Percentiles rank a stretch among this genome's conserved stretches.
phyloP scores from a whole-genome alignment of 257 asterid genomes.

The Scutellaria galericulata region DNA sequence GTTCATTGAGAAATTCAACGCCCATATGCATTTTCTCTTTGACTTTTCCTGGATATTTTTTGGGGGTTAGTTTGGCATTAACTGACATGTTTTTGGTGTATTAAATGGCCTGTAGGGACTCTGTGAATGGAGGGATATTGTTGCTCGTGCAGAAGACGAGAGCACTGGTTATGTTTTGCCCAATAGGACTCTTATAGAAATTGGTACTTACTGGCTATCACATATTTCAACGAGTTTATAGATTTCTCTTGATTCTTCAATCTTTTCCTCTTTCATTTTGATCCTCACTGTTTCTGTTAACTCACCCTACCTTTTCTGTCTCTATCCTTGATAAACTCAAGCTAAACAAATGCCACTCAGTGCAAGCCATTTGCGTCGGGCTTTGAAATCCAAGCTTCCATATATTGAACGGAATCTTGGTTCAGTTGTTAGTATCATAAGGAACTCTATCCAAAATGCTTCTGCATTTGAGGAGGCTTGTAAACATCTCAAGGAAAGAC shows the following conservation, averaged over 20 bases:
- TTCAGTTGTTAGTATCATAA: slow-evolving; percentile 75
- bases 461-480: slow-evolving; percentile 75
- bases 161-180: slow-evolving; percentile 97
- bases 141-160: slow-evolving; percentile 99
- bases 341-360: slow-evolving; percentile 95
- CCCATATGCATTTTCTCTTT: not conserved
- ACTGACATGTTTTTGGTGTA: slow-evolving; percentile 3
- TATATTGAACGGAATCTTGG: slow-evolving; percentile 80
- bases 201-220: slow-evolving; percentile 55
- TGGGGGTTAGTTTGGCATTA: not conserved
- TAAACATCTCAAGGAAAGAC: slow-evolving; percentile 62
- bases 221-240: slow-evolving; percentile 23
- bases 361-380: slow-evolving; percentile 59
- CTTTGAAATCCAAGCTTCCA: slow-evolving; percentile 75
- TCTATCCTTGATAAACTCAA: slow-evolving; percentile 44
- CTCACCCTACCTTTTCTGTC: slow-evolving; percentile 18
- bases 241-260: slow-evolving; percentile 27
- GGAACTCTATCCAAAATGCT: slow-evolving; percentile 78
- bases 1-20: slow-evolving; percentile 1
- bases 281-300: slow-evolving; percentile 18
- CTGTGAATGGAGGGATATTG: slow-evolving; percentile 90
- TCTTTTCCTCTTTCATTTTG: slow-evolving; percentile 11
- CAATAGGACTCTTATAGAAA: slow-evolving; percentile 82
- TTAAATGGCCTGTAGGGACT: slow-evolving; percentile 66
- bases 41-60: not conserved